Conservation (phyloP, 495 filamentous ascomycete species). For the Saxispiralis lemnorum region DNA sequence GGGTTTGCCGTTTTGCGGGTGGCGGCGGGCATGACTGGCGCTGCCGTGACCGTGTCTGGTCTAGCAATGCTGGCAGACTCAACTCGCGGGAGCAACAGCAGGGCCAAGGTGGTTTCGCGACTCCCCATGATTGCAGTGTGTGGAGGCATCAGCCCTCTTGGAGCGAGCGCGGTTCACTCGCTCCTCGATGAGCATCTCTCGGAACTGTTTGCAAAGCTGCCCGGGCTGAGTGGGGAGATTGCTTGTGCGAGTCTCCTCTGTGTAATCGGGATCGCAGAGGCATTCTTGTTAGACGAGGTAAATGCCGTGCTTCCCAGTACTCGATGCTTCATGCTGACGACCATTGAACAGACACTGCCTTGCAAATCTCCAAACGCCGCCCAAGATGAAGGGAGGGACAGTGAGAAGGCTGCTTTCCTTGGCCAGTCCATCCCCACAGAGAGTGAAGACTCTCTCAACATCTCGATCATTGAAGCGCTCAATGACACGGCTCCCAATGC, state of each 20-base stretch:
- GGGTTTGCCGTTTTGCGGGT: conserved; percentile 28
- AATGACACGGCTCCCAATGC: conserved; percentile 18
- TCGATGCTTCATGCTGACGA: conserved; percentile 17
- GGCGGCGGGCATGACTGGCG: conserved; percentile 26
- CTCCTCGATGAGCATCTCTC: conserved; percentile 15
- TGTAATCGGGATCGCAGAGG: conserved; percentile 22
- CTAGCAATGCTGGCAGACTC: conserved; percentile 31
- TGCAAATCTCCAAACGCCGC: background rate
- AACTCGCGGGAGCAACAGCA: conserved; percentile 20
- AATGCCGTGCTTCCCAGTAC: background rate
- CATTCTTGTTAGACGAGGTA: conserved; percentile 28
- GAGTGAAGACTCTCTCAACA: conserved; percentile 2
- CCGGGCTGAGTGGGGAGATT: conserved; percentile 26
- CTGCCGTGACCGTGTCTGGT: conserved; percentile 25
- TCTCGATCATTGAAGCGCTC: conserved; percentile 9
- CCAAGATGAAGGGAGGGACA: conserved; percentile 8
- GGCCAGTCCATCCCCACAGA: conserved; percentile 15
- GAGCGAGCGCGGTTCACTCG: conserved; percentile 15
- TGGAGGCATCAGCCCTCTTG: conserved; percentile 27
- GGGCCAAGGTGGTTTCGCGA: conserved; percentile 27
- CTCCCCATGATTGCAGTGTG: conserved; percentile 28
- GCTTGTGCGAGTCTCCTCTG: conserved; percentile 28
- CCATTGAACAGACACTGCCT: conserved; percentile 10
- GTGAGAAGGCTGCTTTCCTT: conserved; percentile 29
- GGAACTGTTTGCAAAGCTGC: conserved; percentile 25